phyloP scores from a whole-genome alignment of 176 grass and related monocot genomes.

The Musa beccarii region DNA sequence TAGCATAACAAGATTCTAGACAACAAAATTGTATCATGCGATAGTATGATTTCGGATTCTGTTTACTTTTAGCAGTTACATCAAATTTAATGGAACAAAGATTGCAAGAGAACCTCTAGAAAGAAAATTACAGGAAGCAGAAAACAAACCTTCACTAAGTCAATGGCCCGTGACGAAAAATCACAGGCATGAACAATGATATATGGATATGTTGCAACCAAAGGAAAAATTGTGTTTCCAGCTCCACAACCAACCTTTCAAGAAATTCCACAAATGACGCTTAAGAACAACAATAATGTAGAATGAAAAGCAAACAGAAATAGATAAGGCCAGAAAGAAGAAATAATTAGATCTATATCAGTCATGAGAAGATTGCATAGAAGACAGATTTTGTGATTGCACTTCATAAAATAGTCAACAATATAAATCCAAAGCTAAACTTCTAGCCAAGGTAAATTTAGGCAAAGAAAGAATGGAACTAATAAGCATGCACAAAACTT shows the following conservation, averaged over 20 bases:
- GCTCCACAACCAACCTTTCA: slow-evolving; percentile 82
- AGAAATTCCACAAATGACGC: slow-evolving; percentile 17
- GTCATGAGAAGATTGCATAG: too few species aligned
- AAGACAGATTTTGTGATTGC: too few species aligned
- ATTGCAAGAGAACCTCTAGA: background rate
- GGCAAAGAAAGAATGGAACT: too few species aligned
- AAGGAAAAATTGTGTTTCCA: slow-evolving; percentile 80
- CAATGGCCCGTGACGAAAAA: slow-evolving; percentile 76
- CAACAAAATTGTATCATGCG: background rate
- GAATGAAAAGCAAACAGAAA: slow-evolving; percentile 12
- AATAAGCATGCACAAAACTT: too few species aligned
- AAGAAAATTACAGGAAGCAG: background rate
- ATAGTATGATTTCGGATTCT: background rate
- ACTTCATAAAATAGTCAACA: too few species aligned
- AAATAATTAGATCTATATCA: background rate
- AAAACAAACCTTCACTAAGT: slow-evolving; percentile 72
- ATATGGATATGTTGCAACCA: slow-evolving; percentile 62
- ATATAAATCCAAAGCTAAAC: too few species aligned
- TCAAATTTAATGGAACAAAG: background rate
- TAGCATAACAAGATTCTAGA: background rate
- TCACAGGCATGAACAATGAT: slow-evolving; percentile 86
- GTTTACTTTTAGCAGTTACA: background rate
- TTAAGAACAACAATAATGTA: slow-evolving; percentile 16
- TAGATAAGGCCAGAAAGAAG: background rate
- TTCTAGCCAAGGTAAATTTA: too few species aligned